A percentile compares a stretch with the other conserved stretches of the same genome.
phyloP scores from a whole-genome alignment of 2,329 filamentous ascomycete genomes.

The Ceratocystis albifundus region DNA sequence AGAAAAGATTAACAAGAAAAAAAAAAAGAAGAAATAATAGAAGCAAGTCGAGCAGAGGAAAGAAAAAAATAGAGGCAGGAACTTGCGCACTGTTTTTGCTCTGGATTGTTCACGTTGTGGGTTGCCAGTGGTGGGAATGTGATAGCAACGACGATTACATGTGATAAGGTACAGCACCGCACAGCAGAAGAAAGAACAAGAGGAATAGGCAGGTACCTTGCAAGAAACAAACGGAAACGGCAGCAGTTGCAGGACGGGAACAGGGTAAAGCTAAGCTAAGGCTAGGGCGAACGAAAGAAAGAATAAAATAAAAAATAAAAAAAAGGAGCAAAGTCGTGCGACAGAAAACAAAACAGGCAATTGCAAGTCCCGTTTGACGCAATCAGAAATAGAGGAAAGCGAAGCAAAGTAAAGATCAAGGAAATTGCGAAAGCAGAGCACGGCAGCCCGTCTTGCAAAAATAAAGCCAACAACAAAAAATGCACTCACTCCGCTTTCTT shows the following conservation, averaged over 20 bases:
- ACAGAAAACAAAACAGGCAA: neutral
- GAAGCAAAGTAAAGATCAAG: neutral
- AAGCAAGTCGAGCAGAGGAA: neutral
- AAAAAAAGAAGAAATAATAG: no score
- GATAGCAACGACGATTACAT: neutral
- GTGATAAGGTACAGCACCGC: neutral
- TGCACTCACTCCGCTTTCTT: neutral
- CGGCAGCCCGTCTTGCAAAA: neutral
- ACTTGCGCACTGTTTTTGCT: neutral
- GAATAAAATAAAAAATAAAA: no score
- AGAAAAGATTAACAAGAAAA: neutral
- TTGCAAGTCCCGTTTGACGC: neutral
- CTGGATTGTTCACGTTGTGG: neutral
- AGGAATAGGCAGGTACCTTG: neutral
- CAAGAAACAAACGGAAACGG: neutral
- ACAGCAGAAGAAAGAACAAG: neutral
- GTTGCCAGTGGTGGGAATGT: conserved; percentile 4
- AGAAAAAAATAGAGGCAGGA: neutral
- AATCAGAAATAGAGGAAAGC: neutral
- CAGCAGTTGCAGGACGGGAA: neutral
- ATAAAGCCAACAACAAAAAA: conserved; percentile 3
- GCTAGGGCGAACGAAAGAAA: neutral
- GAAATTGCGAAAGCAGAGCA: neutral
- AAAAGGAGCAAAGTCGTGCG: neutral
- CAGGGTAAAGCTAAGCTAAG: no score